Evolutionary conservation across 306 rosid genomes (phyloP).

Genomic region (Albizia julibrissin): DNA sequence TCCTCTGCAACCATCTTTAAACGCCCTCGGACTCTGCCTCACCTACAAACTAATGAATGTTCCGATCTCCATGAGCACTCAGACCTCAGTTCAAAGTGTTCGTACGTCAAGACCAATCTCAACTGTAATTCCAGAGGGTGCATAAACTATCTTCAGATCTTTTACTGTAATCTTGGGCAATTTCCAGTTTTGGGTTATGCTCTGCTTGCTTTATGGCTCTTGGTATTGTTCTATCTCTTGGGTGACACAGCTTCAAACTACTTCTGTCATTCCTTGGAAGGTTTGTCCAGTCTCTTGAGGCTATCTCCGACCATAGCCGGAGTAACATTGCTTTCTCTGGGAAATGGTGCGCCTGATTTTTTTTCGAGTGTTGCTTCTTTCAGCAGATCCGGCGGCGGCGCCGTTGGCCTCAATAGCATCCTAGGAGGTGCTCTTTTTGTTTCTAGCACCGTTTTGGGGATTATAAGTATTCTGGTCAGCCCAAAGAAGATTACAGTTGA

Average conservation of each 20-base stretch:
- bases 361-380: slow-evolving; percentile 72
- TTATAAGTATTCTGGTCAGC: slow-evolving; percentile 56
- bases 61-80: slow-evolving; percentile 38
- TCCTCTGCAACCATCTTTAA: neutral
- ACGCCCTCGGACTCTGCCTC: neutral
- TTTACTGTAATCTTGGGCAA: slow-evolving; percentile 59
- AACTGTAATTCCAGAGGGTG: slow-evolving; percentile 66
- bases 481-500: slow-evolving; percentile 43
- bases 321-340: slow-evolving; percentile 81
- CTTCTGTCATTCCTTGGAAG: slow-evolving; percentile 72
- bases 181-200: slow-evolving; percentile 48
- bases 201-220: slow-evolving; percentile 60
- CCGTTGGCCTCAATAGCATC: slow-evolving; percentile 70
- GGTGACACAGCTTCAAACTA: slow-evolving; percentile 85
- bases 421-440: slow-evolving; percentile 79
- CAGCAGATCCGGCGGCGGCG: slow-evolving; percentile 55
- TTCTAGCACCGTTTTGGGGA: slow-evolving; percentile 64
- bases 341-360: slow-evolving; percentile 92
- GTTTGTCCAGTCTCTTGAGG: slow-evolving; percentile 58
- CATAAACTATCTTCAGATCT: slow-evolving; percentile 68
- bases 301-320: slow-evolving; percentile 92
- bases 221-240: slow-evolving; percentile 69
- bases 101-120: slow-evolving; percentile 41
- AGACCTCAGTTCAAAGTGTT: slow-evolving; percentile 53
- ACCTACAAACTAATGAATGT: slow-evolving; percentile 41